phyloP scores from a whole-genome alignment of 345 rosid genomes.

The Pugionium dolabratum region DNA sequence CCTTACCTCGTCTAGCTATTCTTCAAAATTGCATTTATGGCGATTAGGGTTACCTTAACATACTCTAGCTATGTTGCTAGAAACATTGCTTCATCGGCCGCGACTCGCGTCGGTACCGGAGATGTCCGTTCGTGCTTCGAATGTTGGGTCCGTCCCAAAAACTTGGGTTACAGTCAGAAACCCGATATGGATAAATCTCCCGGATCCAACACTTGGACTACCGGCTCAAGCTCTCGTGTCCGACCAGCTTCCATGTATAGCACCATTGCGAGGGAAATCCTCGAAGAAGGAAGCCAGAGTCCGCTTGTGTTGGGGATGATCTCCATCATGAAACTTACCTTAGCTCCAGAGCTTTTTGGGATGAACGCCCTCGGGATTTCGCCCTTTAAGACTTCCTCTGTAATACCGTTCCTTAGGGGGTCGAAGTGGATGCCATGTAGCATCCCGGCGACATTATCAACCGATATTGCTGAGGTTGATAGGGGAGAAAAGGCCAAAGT shows the following conservation, averaged over 20 bases:
- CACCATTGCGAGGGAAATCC: constrained; percentile 51
- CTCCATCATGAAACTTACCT: constrained; percentile 58
- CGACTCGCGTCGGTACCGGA: constrained; percentile 50
- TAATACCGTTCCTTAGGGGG: constrained; percentile 64
- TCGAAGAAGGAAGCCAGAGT: constrained; percentile 46
- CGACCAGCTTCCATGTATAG: constrained; percentile 43
- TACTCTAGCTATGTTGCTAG: constrained; percentile 70
- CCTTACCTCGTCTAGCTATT: constrained; percentile 42
- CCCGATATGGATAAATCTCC: constrained; percentile 45
- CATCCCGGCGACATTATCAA: constrained; percentile 41
- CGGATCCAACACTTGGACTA: constrained; percentile 16
- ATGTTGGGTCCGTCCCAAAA: constrained; percentile 52
- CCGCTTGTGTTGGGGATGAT: constrained; percentile 55
- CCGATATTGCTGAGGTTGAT: constrained; percentile 48
- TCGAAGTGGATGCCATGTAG: constrained; percentile 78
- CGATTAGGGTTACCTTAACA: constrained; percentile 66
- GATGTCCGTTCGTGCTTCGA: constrained; percentile 56
- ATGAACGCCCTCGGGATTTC: constrained; percentile 53
- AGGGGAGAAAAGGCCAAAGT: constrained; percentile 46
- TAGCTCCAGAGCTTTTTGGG: constrained; percentile 39
- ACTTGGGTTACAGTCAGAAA: constrained; percentile 44
- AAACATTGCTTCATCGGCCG: constrained; percentile 56
- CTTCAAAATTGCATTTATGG: constrained; percentile 52
- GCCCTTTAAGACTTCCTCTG: constrained; percentile 58
- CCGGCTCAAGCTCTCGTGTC: constrained; percentile 16